Conservation (phyloP, 192 early-diverging fungal species). For the Lunasporangiospora selenospora region DNA sequence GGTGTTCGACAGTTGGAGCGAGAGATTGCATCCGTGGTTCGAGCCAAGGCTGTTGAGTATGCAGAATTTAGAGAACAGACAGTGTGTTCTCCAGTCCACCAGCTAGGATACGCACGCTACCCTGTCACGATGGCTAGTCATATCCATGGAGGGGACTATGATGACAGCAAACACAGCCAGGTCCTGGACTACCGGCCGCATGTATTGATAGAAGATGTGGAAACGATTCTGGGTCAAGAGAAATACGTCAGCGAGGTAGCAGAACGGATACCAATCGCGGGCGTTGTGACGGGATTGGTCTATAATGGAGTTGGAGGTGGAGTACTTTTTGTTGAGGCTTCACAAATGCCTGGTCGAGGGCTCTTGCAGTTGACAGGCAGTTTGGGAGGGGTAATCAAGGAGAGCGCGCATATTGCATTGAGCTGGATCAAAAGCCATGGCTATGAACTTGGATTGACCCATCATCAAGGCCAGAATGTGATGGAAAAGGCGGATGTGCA, state of each 20-base stretch:
- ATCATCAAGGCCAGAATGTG: too few relatives aligned
- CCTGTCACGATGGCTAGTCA: too few relatives aligned
- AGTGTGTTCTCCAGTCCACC: too few relatives aligned
- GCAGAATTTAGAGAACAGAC: constrained; percentile 61
- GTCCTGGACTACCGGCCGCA: too few relatives aligned
- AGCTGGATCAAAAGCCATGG: constrained; percentile 74
- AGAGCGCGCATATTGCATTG: constrained; percentile 71
- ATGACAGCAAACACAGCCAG: too few relatives aligned
- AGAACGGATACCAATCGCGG: constrained; percentile 61
- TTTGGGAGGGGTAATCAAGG: constrained; percentile 82
- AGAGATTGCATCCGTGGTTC: constrained; percentile 67
- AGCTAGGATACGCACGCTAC: too few relatives aligned
- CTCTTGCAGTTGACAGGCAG: constrained; percentile 64
- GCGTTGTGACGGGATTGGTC: constrained; percentile 77
- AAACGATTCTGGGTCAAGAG: too few relatives aligned
- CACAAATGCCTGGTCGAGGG: constrained; percentile 68
- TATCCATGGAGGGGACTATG: too few relatives aligned
- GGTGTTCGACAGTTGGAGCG: constrained; percentile 75
- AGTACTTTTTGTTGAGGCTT: constrained; percentile 76
- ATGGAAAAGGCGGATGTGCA: constrained; percentile 74
- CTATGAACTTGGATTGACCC: constrained; percentile 50
- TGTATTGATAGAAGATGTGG: too few relatives aligned
- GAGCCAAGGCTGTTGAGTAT: constrained; percentile 66
- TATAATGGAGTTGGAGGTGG: constrained; percentile 73
- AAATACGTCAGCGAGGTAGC: constrained; percentile 67